Evolutionary conservation across 805 yeast species (phyloP).

Genomic region (Saturnispora ahearnii): DNA sequence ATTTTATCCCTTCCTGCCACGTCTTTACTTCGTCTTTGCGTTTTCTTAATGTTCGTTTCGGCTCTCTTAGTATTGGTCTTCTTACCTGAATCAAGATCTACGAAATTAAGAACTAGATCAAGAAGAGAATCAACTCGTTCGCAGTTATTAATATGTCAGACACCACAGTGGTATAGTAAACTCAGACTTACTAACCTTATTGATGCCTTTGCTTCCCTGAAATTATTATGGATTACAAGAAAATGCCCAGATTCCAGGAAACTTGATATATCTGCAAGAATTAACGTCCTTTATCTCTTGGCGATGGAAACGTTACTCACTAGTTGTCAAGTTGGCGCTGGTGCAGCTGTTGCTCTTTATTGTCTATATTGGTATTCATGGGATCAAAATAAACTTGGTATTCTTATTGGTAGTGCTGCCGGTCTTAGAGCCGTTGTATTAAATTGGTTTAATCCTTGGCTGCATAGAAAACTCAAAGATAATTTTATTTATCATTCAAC

Average conservation of each 20-base stretch:
- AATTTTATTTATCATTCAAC: constrained; percentile 28
- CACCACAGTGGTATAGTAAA: constrained; percentile 6
- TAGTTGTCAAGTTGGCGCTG: constrained; percentile 32
- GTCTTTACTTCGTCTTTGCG: constrained; percentile 26
- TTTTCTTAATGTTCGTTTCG: constrained; percentile 25
- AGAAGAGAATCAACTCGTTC: constrained; percentile 25
- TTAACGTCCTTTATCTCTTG: constrained; percentile 41
- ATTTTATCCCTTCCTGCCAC: constrained; percentile 16
- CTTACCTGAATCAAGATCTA: constrained; percentile 58
- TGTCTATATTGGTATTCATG: constrained; percentile 46
- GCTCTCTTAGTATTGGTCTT: constrained; percentile 30
- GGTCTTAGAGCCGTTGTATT: constrained; percentile 40
- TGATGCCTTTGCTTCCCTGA: constrained; percentile 25
- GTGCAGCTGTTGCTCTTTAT: constrained; percentile 40
- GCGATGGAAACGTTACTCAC: constrained; percentile 36
- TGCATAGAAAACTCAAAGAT: constrained; percentile 30
- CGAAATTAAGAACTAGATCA: constrained; percentile 43
- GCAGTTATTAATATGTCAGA: background rate
- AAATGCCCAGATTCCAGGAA: constrained; percentile 13
- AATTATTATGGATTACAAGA: constrained; percentile 44
- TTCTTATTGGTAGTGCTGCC: constrained; percentile 44
- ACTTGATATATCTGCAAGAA: constrained; percentile 29
- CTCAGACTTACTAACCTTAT: constrained; percentile 10
- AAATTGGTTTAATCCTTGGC: constrained; percentile 43
- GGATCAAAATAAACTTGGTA: constrained; percentile 47